Evolutionary conservation across 2,329 filamentous ascomycete genomes (phyloP).

Genomic region (Fusarium miscanthi): DNA sequence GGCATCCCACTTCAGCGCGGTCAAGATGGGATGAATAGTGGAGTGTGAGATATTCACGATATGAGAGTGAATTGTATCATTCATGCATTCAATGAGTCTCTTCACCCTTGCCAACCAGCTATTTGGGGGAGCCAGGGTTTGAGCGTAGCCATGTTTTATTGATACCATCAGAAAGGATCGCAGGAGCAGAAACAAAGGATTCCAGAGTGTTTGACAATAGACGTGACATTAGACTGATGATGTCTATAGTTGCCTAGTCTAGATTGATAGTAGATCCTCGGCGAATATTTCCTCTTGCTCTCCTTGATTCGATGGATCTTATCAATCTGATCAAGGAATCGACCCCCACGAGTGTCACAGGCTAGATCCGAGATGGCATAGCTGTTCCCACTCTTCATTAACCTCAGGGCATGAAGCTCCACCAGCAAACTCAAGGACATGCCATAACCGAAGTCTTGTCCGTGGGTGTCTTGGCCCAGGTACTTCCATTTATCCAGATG

Average conservation of each 20-base stretch:
- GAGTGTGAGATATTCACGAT: not conserved
- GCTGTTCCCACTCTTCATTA: slow-evolving; percentile 31
- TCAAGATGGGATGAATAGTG: slow-evolving; percentile 5
- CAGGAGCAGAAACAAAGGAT: not conserved
- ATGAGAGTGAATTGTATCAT: not conserved
- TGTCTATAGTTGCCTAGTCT: too few relatives aligned
- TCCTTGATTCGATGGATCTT: slow-evolving; percentile 22
- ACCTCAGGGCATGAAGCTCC: slow-evolving; percentile 28
- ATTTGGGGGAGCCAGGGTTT: accelerated
- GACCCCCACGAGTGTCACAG: not conserved
- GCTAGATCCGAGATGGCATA: not conserved
- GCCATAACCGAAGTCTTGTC: not conserved
- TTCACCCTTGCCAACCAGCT: accelerated
- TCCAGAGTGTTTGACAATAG: not conserved
- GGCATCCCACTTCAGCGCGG: slow-evolving; percentile 3
- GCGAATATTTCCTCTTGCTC: not conserved
- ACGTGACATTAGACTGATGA: too few relatives aligned
- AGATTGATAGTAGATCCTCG: not conserved
- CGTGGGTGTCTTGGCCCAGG: too few relatives aligned
- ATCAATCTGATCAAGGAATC: slow-evolving; percentile 34
- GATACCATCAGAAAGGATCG: not conserved
- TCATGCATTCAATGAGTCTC: not conserved
- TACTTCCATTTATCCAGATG: not conserved
- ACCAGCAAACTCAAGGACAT: slow-evolving; percentile 9
- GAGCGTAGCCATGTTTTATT: not conserved